Evolutionary conservation across 805 yeast genomes (phyloP), one percentile per base, ranked within the genome.

Genomic region (Ogataea allantospora): DNA sequence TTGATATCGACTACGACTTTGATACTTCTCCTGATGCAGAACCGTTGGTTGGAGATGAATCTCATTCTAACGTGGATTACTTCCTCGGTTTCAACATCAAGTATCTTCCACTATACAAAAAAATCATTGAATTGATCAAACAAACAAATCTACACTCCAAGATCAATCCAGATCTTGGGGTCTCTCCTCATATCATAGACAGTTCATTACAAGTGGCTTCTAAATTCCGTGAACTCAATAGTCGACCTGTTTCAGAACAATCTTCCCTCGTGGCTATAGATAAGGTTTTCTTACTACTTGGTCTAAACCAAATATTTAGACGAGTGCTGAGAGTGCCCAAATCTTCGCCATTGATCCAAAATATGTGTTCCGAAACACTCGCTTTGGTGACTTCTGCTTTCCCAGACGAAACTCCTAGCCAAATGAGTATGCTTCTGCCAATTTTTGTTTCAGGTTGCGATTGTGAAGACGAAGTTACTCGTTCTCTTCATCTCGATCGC

Each of bases 11-110:
- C 40, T 60, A 61, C 37, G 57, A 55, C 24, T 43, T 59, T n/a
- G 50, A 48, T 16, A 15, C 35, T 8, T 36, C 37, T 7, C 44
- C 43, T 6, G 40, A 42, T 3, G 25, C 31, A 4, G 30, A 33
- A 16, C 24, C 38, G 6, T 26, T 55, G 8, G 14, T 55, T 5
- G 38, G 42, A 2, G 51, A 48, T 10, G 66, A 61, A 33, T 52
- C 61, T 0, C 53, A 51, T 24, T 58, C 59, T 20, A 77, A 75
- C 47, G 75, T 82, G 34, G 88, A 82, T 53, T 74, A 72, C 40
- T 63, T 80, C 33, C 62, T 73, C 36, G 95, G 93, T 1, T 76
- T 85, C 54, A 88, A 84, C 46, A 65, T 79, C 9, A 68, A 67
- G 43, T 68, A 83, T 40, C 62, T 84, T 14, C 81, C 84, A 0